Percentiles rank a stretch among this genome's conserved stretches.
Conservation (phyloP, 2,329 filamentous ascomycete species). For the Fusarium udum region DNA sequence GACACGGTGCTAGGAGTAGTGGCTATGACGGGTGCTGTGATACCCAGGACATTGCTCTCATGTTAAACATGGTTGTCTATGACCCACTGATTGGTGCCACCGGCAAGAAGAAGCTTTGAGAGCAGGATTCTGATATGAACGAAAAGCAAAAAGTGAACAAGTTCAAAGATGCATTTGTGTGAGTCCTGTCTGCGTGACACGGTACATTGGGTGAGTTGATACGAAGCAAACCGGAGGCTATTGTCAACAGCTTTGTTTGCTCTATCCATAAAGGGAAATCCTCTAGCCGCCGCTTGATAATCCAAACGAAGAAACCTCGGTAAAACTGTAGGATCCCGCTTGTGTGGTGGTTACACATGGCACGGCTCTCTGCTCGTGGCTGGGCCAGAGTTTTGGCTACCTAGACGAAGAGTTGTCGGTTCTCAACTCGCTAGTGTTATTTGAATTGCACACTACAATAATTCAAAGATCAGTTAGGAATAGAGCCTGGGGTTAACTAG, state of each 20-base stretch:
- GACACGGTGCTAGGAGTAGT: constrained; percentile 43
- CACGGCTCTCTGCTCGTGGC: constrained; percentile 31
- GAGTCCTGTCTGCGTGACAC: neutral
- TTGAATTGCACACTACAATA: neutral
- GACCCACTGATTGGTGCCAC: constrained; percentile 25
- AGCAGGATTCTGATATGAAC: neutral
- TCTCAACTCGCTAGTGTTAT: neutral
- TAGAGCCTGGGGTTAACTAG: too few relatives aligned
- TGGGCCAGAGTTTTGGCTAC: constrained; percentile 5
- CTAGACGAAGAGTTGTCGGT: neutral
- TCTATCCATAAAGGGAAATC: neutral
- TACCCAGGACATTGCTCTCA: constrained; percentile 31
- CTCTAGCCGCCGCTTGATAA: neutral
- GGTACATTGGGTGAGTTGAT: neutral
- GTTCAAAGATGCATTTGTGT: neutral
- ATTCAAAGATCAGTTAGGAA: too few relatives aligned
- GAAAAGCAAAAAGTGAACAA: neutral
- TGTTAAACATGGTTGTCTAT: constrained; percentile 32
- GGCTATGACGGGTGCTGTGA: constrained; percentile 52
- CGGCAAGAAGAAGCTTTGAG: constrained; percentile 1
- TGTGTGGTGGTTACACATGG: constrained; percentile 36
- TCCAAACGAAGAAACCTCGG: constrained; percentile 28
- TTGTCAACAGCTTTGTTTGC: neutral
- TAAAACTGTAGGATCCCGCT: constrained; percentile 33
- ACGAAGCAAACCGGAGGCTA: neutral